A percentile compares a stretch with the other conserved stretches of the same genome.
Conservation (phyloP, 352 stramenopile species). For the Pythium phragmitis region DNA sequence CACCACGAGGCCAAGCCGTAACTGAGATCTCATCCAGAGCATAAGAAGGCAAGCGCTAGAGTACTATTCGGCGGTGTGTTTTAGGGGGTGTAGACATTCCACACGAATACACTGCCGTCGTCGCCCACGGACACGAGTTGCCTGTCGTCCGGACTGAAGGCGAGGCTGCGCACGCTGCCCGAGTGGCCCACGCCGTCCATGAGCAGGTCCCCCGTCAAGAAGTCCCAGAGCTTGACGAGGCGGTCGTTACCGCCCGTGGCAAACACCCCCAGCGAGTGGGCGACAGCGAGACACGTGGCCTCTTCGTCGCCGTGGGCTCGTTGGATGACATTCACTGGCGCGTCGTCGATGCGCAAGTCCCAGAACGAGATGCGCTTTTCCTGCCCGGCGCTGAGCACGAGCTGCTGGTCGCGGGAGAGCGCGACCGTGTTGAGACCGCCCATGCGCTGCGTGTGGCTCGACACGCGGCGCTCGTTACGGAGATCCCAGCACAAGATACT, state of each 20-base stretch:
- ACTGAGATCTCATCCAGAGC: background rate
- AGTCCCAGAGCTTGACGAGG: slow-evolving; percentile 90
- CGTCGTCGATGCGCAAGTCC: slow-evolving; percentile 87
- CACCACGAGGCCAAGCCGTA: slow-evolving; percentile 49
- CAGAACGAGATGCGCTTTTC: slow-evolving; percentile 93
- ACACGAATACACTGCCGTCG: slow-evolving; percentile 91
- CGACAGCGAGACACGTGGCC: slow-evolving; percentile 87
- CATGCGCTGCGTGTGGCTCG: slow-evolving; percentile 91
- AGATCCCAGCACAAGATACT: slow-evolving; percentile 94
- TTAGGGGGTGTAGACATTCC: slow-evolving; percentile 84
- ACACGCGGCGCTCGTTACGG: slow-evolving; percentile 79
- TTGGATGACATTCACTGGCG: slow-evolving; percentile 76
- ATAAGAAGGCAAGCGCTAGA: too few species aligned
- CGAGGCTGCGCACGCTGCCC: slow-evolving; percentile 62
- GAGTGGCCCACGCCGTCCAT: slow-evolving; percentile 82
- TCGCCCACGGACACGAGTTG: slow-evolving; percentile 91
- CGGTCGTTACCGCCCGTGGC: slow-evolving; percentile 86
- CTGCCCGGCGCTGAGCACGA: slow-evolving; percentile 90
- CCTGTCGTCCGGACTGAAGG: slow-evolving; percentile 90
- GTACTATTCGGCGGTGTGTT: background rate
- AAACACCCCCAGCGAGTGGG: slow-evolving; percentile 79
- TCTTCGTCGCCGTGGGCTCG: slow-evolving; percentile 76
- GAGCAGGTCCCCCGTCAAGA: slow-evolving; percentile 51
- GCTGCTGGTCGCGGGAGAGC: slow-evolving; percentile 82
- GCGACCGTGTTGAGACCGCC: slow-evolving; percentile 92